Base-by-base conservation (phyloP, 2,329 filamentous ascomycete species). In the Sporothrix inflata region DNA sequence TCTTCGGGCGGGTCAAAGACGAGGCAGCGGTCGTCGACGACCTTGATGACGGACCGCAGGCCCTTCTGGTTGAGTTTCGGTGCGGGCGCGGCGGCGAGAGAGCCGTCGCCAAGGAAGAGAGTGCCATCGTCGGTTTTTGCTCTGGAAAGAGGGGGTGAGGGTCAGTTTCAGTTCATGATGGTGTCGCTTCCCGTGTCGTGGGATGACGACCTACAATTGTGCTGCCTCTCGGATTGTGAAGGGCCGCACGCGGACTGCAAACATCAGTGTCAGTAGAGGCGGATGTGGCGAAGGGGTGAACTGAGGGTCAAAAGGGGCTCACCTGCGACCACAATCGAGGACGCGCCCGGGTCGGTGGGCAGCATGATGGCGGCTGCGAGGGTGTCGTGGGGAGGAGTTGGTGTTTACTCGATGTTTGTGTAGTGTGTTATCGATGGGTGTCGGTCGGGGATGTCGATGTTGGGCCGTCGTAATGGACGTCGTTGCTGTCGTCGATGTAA, bases 1-100 rank as follows among this genome's bases (percentile, higher is more conserved):
- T 98, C 94, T 82, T 99, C 96, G 55, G 96, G 96, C 8, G 96
- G 96, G 77, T 99, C 96, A 81, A 99, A 99, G 42, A 99, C 91
- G 80, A 99, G 84, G 84, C 96, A 98, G 78, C 93, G 92, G 80
- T 98, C 94, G 79, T 99, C 97, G 70, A 99, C 88, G 24, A 99
- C 94, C 82, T 98, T 98, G 83, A 99, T 92, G 70, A 99, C 94
- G 1, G 93, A 91, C 77, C 94, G 88, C 72, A 99, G 90, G 8
- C 97, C 96, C 78, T 94, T 94, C 77, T 93, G 90, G 74, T 91
- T 89, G 42, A 97, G 87, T 79, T 95, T 97, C 0, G 94, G 94
- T 1, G 93, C 88, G 0, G 95, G 94, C 16, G 88, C 91, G 61
- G 89, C 92, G n/a, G 96, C 96, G 72, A 99, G 86, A 21, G 95